phyloP scores from a whole-genome alignment of 495 filamentous ascomycete species.

The Tuber calosporum region DNA sequence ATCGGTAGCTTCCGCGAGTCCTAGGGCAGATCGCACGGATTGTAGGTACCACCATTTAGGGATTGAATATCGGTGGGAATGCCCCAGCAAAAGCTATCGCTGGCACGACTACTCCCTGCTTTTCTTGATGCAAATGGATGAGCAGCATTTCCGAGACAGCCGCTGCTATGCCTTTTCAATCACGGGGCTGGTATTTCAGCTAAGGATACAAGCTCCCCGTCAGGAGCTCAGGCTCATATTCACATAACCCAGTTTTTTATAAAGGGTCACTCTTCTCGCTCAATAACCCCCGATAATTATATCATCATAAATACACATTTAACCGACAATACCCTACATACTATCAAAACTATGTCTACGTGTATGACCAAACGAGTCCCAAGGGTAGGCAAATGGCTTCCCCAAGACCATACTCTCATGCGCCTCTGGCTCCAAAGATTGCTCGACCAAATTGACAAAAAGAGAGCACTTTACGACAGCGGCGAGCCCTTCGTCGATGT shows the following conservation, averaged over 20 bases:
- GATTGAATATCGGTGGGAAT: not conserved
- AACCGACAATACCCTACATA: not conserved
- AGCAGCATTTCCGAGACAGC: not conserved
- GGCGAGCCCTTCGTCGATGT: not conserved
- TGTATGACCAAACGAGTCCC: constrained; percentile 3
- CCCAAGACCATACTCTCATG: constrained; percentile 1
- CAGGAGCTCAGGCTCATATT: not conserved
- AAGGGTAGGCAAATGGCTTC: constrained; percentile 19
- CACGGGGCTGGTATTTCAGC: not conserved
- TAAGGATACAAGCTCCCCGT: not conserved
- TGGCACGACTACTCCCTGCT: not conserved
- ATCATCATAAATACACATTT: not conserved
- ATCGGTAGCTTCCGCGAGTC: too few species aligned
- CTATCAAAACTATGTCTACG: not conserved
- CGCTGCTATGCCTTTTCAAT: not conserved
- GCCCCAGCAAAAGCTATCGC: not conserved
- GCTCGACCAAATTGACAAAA: not conserved
- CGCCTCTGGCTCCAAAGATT: not conserved
- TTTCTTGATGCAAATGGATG: not conserved
- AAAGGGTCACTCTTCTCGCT: not conserved
- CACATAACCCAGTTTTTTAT: not conserved
- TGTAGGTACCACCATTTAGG: too few species aligned
- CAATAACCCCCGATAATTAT: not conserved
- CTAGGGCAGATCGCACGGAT: too few species aligned
- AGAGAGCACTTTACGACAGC: not conserved